Base-by-base conservation (phyloP, 1,284 basidiomycete genomes). In the Coniferiporia sulphurascens region DNA sequence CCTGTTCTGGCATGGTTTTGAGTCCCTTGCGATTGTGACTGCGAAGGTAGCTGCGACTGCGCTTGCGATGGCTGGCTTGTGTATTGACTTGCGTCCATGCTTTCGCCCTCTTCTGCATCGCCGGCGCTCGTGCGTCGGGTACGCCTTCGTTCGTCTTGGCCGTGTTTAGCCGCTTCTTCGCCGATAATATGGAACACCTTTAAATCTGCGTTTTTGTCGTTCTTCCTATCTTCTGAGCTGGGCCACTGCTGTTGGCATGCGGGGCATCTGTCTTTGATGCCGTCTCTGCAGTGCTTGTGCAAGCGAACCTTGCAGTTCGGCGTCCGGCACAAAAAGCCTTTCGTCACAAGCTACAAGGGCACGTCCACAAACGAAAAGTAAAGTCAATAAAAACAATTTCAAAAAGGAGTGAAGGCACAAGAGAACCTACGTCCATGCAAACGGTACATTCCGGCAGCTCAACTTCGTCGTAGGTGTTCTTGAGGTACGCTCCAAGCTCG, bases 401-500 rank as follows among this genome's bases (percentile, higher is more conserved):
- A 35, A 36, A 3, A 51, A 41, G 36, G 35, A 15, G 57, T 12
- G 35, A 34, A 21, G 55, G 56, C 13, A 63, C 65, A 56, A 45
- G 59, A 53, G 56, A 67, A 36, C 76, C 62, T 55, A 89, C 84
- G 72, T 91, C 87, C 64, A 81, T 72, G 74, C 93, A 95, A 54
- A 87, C 80, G 1, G 81, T 81, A 66, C 92, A 95, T 64, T 89
- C 86, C 1, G 84, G 67, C n/a, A 85, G 71, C 49, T 87, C 67
- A 22, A 68, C 84, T 4, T 90, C 84, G 0, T 85, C 77, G 69
- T 88, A 95, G 13, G 84, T 86, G 22, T 81, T 78, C 65, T 84
- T 85, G 56, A 95, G 78, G 68, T 94, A 95, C 0, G 80, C 77
- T 15, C 77, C 72, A 8, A 95, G 82, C 67, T 95, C 93, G 19